phyloP scores from a whole-genome alignment of 2,329 filamentous ascomycete species.

The Hirsutella rhossiliensis region DNA sequence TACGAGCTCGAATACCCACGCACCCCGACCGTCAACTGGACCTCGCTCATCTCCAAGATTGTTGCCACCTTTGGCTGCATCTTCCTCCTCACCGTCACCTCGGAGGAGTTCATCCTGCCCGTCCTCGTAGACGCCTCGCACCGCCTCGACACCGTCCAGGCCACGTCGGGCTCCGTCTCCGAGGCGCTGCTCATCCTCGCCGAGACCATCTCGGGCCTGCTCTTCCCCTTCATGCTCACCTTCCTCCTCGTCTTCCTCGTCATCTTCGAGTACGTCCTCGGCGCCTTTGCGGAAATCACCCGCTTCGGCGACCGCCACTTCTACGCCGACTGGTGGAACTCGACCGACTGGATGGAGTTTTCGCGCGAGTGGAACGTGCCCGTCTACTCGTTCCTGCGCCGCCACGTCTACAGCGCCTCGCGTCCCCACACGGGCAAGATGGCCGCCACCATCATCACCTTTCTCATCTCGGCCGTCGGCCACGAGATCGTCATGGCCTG shows the following conservation, averaged over 20 bases:
- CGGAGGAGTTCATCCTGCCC: slow-evolving; percentile 90
- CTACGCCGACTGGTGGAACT: slow-evolving; percentile 70
- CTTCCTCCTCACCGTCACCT: slow-evolving; percentile 81
- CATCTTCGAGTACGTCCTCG: slow-evolving; percentile 94
- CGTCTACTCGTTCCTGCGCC: slow-evolving; percentile 86
- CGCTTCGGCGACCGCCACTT: slow-evolving; percentile 90
- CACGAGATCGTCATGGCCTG: slow-evolving; percentile 97
- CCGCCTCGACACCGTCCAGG: slow-evolving; percentile 32
- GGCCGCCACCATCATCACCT: slow-evolving; percentile 78
- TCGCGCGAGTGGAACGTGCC: slow-evolving; percentile 96
- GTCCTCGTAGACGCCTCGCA: slow-evolving; percentile 61
- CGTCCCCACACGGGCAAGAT: slow-evolving; percentile 63
- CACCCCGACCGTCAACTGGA: slow-evolving; percentile 61
- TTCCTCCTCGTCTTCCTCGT: slow-evolving; percentile 94
- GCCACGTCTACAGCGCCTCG: slow-evolving; percentile 85
- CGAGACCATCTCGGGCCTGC: slow-evolving; percentile 79
- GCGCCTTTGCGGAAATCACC: slow-evolving; percentile 89
- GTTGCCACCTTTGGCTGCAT: slow-evolving; percentile 91
- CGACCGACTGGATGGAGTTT: slow-evolving; percentile 89
- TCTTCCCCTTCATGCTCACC: slow-evolving; percentile 96
- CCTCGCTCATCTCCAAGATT: slow-evolving; percentile 72
- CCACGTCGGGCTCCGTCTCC: slow-evolving; percentile 22
- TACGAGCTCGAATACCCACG: slow-evolving; percentile 96
- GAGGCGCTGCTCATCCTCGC: slow-evolving; percentile 72
- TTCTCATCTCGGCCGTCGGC: slow-evolving; percentile 76